These are phyloP conservation scores for Stropharia rugosoannulata DNA, from an alignment of 768 basidiomycete species.

Conservation along the genomic window DNA sequence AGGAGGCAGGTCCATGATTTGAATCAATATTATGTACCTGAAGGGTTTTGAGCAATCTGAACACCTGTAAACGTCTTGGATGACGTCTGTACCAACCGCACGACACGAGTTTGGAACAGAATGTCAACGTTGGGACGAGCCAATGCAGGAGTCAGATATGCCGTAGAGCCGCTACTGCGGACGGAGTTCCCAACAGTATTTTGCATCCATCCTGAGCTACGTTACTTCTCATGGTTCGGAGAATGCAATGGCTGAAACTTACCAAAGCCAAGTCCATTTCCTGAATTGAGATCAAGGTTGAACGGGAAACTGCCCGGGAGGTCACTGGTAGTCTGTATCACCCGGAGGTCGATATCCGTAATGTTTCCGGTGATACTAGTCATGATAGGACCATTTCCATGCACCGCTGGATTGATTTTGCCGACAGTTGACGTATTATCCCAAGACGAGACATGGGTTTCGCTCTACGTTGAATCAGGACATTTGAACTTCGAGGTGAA, in stretches of 20 bases:
- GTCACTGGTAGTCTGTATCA: conserved; percentile 27
- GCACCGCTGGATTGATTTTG: conserved; percentile 28
- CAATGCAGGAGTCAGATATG: conserved; percentile 28
- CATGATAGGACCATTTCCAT: conserved; percentile 25
- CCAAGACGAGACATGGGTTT: conserved; percentile 17
- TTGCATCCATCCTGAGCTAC: conserved; percentile 34
- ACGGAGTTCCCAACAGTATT: conserved; percentile 27
- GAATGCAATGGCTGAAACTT: background rate
- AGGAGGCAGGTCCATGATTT: too few species aligned
- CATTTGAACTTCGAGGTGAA: conserved; percentile 5
- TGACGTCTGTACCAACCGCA: conserved; percentile 20
- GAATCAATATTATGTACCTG: background rate
- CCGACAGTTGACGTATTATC: conserved; percentile 29
- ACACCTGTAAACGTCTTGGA: conserved; percentile 18
- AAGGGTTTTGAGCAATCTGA: conserved; percentile 10
- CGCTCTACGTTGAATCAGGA: conserved; percentile 1
- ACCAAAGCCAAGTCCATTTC: conserved; percentile 22
- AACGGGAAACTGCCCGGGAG: conserved; percentile 29
- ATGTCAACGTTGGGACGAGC: conserved; percentile 34
- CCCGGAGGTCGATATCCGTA: conserved; percentile 20
- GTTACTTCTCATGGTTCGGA: conserved; percentile 26
- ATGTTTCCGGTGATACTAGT: conserved; percentile 25
- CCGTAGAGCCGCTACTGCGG: conserved; percentile 35
- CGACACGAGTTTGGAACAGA: conserved; percentile 31
- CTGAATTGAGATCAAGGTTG: conserved; percentile 35